A percentile compares a stretch with the other conserved stretches of the same genome.
phyloP scores from a whole-genome alignment of 2,329 filamentous ascomycete species.

The Alternaria brassicicola region DNA sequence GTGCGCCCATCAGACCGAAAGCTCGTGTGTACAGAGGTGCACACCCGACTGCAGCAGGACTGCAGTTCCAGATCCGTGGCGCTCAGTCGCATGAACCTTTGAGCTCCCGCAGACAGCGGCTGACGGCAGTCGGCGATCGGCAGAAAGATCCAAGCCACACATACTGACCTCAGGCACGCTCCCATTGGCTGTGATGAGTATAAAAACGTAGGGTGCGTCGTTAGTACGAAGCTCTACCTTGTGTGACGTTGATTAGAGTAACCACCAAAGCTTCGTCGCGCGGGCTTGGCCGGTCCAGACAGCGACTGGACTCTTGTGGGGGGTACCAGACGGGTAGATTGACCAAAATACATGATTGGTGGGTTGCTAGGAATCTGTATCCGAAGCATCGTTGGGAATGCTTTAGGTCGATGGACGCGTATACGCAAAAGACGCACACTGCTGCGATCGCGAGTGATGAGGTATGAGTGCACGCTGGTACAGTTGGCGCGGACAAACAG shows the following conservation, averaged over 20 bases:
- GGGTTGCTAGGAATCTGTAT: neutral
- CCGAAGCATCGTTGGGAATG: slow-evolving; percentile 1
- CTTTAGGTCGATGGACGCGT: slow-evolving; percentile 6
- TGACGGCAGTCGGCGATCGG: slow-evolving; percentile 17
- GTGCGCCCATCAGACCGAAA: neutral
- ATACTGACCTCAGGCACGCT: neutral
- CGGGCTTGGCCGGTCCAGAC: slow-evolving; percentile 13
- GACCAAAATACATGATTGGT: slow-evolving; percentile 14
- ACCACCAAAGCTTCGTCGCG: slow-evolving; percentile 12
- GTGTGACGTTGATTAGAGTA: slow-evolving; percentile 13
- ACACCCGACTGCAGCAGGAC: neutral
- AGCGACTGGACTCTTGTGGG: slow-evolving; percentile 11
- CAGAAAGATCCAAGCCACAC: neutral
- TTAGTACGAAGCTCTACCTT: neutral
- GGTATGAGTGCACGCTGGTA: neutral
- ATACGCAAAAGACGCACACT: neutral
- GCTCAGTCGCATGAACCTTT: slow-evolving; percentile 5
- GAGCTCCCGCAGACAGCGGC: slow-evolving; percentile 20
- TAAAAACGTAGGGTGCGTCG: neutral
- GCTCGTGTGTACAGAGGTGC: neutral
- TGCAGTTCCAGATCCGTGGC: slow-evolving; percentile 12
- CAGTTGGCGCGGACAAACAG: neutral
- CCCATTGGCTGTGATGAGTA: slow-evolving; percentile 9
- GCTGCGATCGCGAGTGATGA: neutral
- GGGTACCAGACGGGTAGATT: slow-evolving; percentile 11